Evolutionary conservation across 331 rosid species (phyloP), one percentile per base, ranked within the genome.

Genomic region (Telfairia occidentalis): DNA sequence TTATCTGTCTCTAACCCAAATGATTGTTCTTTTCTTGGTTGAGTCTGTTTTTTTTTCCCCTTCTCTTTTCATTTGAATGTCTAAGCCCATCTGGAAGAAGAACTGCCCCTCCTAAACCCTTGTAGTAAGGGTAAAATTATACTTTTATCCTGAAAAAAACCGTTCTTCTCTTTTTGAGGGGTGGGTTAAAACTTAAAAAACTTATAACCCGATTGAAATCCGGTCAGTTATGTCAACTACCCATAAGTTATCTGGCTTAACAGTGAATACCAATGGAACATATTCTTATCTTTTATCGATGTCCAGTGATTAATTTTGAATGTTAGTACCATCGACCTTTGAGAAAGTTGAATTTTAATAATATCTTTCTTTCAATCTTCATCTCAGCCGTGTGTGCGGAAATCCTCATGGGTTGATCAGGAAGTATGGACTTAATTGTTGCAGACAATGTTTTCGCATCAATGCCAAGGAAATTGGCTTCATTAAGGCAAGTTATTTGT

Each of bases 361-460:
- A 28, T 19, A 18, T 2, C 7, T 58, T 29, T 9, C 32, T 7
- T 45, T 46, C 58, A 24, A 30, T 71, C 38, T 23, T 13, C 32
- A 55, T 32, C 42, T 34, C 84, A 91, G 98, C 69, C 98, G 89
- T 8, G 95, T 93, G 80, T 91, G 98, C 50, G 97, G 97, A 34
- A 89, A 93, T 60, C 90, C 97, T 3, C 98, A 93, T 78, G 97
- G 95, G 4, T 81, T 93, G 86, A 91, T 93, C 78, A 78, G 97
- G 85, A 93, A 93, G 88, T 91, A 89, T 0, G 96, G 95, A 0
- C 90, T 93, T 24, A 93, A 86, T 91, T 91, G 98, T 21, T 93
- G 98, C 91, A 91, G 96, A 85, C 96, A 91, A 79, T 93, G 98
- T 83, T 93, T 93, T 87, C 92, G 92, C 28, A 89, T 96, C 85